Percentiles rank a stretch among this genome's conserved stretches.
Conservation (phyloP, 495 filamentous ascomycete genomes). For the Aspergillus taichungensis region DNA sequence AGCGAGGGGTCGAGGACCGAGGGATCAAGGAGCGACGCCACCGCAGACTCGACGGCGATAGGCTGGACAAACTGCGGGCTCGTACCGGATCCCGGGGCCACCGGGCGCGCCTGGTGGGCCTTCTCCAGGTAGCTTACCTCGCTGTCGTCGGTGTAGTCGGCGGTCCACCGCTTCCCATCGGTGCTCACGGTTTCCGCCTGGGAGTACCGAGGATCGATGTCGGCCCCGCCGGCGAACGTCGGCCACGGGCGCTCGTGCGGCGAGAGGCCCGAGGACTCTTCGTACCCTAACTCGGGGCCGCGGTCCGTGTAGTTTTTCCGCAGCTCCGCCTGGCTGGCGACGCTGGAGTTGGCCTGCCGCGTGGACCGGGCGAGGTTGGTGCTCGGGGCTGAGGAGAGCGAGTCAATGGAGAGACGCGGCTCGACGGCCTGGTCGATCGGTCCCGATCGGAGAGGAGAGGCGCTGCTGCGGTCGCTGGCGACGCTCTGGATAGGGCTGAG, state of each 20-base stretch:
- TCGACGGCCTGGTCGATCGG: slow-evolving; percentile 15
- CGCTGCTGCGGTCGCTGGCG: slow-evolving; percentile 58
- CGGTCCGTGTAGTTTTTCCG: slow-evolving; percentile 28
- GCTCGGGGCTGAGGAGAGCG: slow-evolving; percentile 46
- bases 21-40: slow-evolving; percentile 76
- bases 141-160: slow-evolving; percentile 60
- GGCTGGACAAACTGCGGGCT: slow-evolving; percentile 71
- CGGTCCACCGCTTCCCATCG: slow-evolving; percentile 47
- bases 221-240: slow-evolving; percentile 24
- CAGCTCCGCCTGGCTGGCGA: slow-evolving; percentile 39
- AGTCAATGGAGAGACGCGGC: slow-evolving; percentile 41
- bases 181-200: slow-evolving; percentile 37
- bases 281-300: slow-evolving; percentile 33
- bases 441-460: slow-evolving; percentile 15
- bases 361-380: slow-evolving; percentile 44
- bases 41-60: slow-evolving; percentile 71
- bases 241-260: slow-evolving; percentile 5
- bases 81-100: slow-evolving; percentile 51
- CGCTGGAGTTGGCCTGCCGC: slow-evolving; percentile 42
- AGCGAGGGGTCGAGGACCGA: slow-evolving; percentile 69
- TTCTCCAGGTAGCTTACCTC: slow-evolving; percentile 51
- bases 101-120: slow-evolving; percentile 55
- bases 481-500: slow-evolving; percentile 86
- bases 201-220: slow-evolving; percentile 44
- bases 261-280: slow-evolving; percentile 21